Base-by-base conservation (phyloP, 306 rosid species). In the Oxytropis ochrocephala region DNA sequence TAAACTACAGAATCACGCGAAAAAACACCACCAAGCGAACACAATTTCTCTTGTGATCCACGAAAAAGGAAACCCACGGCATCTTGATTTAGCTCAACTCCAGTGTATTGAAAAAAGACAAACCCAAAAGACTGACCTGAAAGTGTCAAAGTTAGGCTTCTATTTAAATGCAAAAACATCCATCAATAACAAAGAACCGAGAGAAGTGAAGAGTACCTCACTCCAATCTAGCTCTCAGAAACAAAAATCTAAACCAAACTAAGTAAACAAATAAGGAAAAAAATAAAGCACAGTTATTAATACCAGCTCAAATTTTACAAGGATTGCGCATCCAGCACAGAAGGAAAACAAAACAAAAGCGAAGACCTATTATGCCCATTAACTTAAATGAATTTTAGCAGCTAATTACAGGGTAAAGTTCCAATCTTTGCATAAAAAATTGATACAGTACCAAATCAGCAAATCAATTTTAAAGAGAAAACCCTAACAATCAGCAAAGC, bases 11-110 rank as follows among this genome's bases (percentile, higher is more conserved):
- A 77, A 93, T 93, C 68, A 93, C 91, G 11, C 81, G 97, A 71
- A 86, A 93, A 88, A 93, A 93, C 76, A 88, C 96, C 85, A 88
- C 96, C 88, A 90, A 86, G 56, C 88, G 85, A 86, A 92, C 96
- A 59, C 93, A 82, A 52, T 85, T 90, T 48, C 91, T 81, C 74
- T 73, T 80, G 78, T 87, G 88, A 79, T 65, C 67, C 61, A 86
- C 87, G 65, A 84, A 85, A 29, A 89, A 70, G 19, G 89, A 80
- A 69, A 89, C 85, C 98, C 98, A 93, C 86, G 89, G 85, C 98
- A 93, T 93, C 87, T 83, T 90, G 91, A 78, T 69, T 74, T 59
- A 62, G 75, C 54, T 57, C 73, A 58, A 84, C 74, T 75, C 76
- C 82, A 84, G 81, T 56, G 56, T 72, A 42, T 55, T 38, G 29